Conservation (phyloP, 306 rosid genomes). For the Crotalaria pallida region DNA sequence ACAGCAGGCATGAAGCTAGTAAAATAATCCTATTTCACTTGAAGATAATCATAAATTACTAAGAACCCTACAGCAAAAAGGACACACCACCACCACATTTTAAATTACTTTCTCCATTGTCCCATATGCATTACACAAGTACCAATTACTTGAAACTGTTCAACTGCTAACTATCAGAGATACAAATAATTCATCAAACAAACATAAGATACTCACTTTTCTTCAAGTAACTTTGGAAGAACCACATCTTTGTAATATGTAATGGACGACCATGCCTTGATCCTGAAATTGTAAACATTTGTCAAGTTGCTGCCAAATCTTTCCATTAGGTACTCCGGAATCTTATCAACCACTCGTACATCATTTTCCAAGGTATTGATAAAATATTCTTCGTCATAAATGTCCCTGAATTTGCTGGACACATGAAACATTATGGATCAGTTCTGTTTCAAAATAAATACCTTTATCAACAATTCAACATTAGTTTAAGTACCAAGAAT, state of each 20-base stretch:
- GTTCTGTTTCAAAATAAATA: conserved; percentile 11
- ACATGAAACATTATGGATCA: conserved; percentile 31
- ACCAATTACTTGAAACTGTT: conserved; percentile 17
- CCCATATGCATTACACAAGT: background rate
- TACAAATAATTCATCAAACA: conserved; percentile 1
- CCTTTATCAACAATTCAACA: background rate
- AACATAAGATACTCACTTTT: conserved; percentile 56
- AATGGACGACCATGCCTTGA: conserved; percentile 92
- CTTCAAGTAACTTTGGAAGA: conserved; percentile 92
- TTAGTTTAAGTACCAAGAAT: background rate
- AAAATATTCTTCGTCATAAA: conserved; percentile 85
- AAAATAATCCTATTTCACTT: background rate
- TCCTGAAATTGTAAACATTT: conserved; percentile 92
- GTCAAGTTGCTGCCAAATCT: conserved; percentile 89
- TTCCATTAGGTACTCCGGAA: conserved; percentile 89
- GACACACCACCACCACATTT: background rate
- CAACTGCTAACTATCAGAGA: conserved; percentile 4
- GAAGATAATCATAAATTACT: background rate
- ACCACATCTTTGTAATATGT: conserved; percentile 73
- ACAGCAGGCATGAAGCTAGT: background rate
- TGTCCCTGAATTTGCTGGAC: conserved; percentile 86
- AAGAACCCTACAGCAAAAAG: conserved; percentile 9
- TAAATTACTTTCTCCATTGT: background rate
- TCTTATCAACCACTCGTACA: conserved; percentile 72
- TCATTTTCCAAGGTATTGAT: conserved; percentile 61